These are phyloP conservation scores for Magnolia officinalis DNA, from an alignment of 164 flowering plant genomes.

Conservation along the genomic window DNA sequence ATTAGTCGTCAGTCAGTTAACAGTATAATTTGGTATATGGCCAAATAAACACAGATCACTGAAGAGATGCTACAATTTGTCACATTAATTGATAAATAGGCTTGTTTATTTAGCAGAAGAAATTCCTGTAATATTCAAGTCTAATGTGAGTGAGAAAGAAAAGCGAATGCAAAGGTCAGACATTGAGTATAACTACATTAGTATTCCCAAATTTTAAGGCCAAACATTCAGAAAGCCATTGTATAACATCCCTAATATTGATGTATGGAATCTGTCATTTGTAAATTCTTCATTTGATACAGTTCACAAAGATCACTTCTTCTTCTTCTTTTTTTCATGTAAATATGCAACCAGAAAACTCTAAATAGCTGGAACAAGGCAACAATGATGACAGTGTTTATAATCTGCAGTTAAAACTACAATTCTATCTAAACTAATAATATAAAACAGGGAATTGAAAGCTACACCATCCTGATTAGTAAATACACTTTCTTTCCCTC, in stretches of 20 bases:
- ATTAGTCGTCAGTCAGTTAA: no score
- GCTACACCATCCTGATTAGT: no score
- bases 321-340: background rate
- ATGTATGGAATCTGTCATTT: background rate
- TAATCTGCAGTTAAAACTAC: background rate
- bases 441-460: background rate
- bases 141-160: no score
- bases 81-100: no score
- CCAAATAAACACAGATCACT: no score
- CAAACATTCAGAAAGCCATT: background rate
- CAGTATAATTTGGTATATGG: no score
- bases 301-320: background rate
- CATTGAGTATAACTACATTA: background rate
- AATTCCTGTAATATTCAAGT: no score
- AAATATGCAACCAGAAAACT: no score
- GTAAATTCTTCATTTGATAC: background rate
- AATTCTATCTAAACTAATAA: background rate
- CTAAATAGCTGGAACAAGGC: no score
- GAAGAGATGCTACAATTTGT: no score
- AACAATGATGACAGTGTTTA: background rate
- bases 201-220: background rate
- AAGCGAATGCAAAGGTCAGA: background rate
- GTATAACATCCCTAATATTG: background rate
- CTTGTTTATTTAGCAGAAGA: no score
- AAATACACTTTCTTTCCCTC: no score